These are phyloP conservation scores for Candida takata DNA, from an alignment of 805 yeast species.

Conservation along the genomic window DNA sequence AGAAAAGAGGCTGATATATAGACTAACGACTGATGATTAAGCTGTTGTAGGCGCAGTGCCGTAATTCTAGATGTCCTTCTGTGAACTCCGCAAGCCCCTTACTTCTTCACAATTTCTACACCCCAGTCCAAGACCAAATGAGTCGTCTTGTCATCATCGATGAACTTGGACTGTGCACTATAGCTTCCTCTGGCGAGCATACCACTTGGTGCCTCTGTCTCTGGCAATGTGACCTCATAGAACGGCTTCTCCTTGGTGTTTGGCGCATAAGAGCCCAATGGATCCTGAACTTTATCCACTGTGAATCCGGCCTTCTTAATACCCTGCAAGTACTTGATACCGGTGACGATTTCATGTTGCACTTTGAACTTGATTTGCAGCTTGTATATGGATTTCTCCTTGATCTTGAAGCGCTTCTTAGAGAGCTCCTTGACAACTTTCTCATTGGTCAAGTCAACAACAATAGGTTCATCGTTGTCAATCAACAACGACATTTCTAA, in stretches of 20 bases:
- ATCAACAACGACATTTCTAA: conserved; percentile 66
- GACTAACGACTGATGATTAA: no score
- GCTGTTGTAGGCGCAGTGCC: background rate
- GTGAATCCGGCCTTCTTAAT: conserved; percentile 84
- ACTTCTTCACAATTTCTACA: conserved; percentile 67
- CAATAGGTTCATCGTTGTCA: conserved; percentile 63
- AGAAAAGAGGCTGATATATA: conserved; percentile 4
- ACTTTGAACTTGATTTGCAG: conserved; percentile 71
- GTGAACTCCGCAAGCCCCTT: no score
- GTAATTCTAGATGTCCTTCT: no score
- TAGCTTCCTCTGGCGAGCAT: conserved; percentile 82
- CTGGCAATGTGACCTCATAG: conserved; percentile 55
- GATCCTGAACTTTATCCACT: conserved; percentile 80
- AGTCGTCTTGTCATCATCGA: conserved; percentile 75
- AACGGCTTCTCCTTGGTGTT: conserved; percentile 73
- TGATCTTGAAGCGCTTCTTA: conserved; percentile 64
- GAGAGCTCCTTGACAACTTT: conserved; percentile 50
- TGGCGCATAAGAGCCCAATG: conserved; percentile 88
- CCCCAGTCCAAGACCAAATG: conserved; percentile 81
- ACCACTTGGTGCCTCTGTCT: conserved; percentile 89
- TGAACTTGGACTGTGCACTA: conserved; percentile 71
- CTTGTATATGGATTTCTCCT: conserved; percentile 70
- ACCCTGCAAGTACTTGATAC: conserved; percentile 76
- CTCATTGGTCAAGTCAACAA: conserved; percentile 58
- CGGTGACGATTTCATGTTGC: conserved; percentile 88